phyloP scores from a whole-genome alignment of 2,329 filamentous ascomycete genomes.

The Tolypocladium endophyticum region DNA sequence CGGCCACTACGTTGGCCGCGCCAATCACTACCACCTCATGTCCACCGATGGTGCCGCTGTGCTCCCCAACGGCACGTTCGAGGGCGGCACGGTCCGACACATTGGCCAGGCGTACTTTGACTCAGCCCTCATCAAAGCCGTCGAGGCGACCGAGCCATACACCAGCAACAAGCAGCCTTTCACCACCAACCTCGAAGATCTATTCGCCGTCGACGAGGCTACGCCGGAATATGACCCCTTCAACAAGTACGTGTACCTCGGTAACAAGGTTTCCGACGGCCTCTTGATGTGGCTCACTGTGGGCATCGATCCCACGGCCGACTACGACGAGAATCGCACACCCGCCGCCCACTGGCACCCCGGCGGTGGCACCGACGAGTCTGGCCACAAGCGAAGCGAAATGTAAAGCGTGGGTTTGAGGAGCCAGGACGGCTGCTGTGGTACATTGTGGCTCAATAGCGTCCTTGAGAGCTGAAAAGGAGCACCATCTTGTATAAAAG shows the following conservation, averaged over 20 bases:
- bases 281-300: conserved; percentile 43
- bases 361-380: neutral
- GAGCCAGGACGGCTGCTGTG: neutral
- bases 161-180: conserved; percentile 28
- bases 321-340: conserved; percentile 1
- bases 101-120: conserved; percentile 53
- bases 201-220: conserved; percentile 28
- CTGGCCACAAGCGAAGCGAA: neutral
- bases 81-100: conserved; percentile 39
- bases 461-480: neutral
- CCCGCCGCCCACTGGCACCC: conserved; percentile 4
- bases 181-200: conserved; percentile 40
- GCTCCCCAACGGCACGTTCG: conserved; percentile 39
- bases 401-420: neutral
- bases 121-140: conserved; percentile 36
- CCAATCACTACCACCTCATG: conserved; percentile 30
- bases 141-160: conserved; percentile 37
- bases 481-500: neutral
- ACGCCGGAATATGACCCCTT: conserved; percentile 44
- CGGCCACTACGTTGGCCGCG: conserved; percentile 29
- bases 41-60: conserved; percentile 17
- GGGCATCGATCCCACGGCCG: conserved; percentile 28
- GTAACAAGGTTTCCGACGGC: conserved; percentile 38
- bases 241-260: conserved; percentile 45
- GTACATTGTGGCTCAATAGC: neutral